phyloP scores from a whole-genome alignment of 768 basidiomycete species.

The Russula brevipes region DNA sequence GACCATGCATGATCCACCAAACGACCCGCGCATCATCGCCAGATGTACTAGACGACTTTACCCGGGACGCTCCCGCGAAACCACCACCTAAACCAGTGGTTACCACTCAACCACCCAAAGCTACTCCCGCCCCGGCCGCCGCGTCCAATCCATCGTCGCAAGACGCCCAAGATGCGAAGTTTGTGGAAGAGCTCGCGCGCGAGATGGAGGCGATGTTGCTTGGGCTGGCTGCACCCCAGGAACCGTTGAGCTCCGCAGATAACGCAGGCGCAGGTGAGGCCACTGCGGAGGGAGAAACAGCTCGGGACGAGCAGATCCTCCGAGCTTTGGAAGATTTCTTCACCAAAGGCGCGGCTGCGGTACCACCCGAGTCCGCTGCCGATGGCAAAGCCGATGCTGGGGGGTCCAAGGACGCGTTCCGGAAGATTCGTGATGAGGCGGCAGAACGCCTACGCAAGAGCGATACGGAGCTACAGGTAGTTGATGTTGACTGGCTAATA shows the following conservation, averaged over 20 bases:
- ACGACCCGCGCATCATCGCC: constrained; percentile 15
- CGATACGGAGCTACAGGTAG: constrained; percentile 51
- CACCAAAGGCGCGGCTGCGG: constrained; percentile 51
- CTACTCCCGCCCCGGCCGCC: constrained; percentile 22
- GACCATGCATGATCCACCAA: background rate
- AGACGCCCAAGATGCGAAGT: constrained; percentile 30
- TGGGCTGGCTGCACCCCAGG: constrained; percentile 33
- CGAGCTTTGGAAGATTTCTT: constrained; percentile 70
- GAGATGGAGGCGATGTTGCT: constrained; percentile 44
- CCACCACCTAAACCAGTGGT: constrained; percentile 21
- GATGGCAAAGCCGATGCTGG: constrained; percentile 17
- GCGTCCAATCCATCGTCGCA: constrained; percentile 21
- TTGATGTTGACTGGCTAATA: background rate
- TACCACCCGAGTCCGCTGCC: constrained; percentile 15
- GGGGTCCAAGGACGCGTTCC: constrained; percentile 45
- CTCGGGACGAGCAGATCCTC: constrained; percentile 41
- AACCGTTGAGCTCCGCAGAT: constrained; percentile 11
- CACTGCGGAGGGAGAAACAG: constrained; percentile 29
- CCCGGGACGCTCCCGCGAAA: constrained; percentile 25
- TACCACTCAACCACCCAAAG: constrained; percentile 22
- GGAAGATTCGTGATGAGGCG: constrained; percentile 62
- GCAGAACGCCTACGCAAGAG: constrained; percentile 70
- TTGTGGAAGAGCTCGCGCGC: constrained; percentile 38
- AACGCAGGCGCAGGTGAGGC: constrained; percentile 16
- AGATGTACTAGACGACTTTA: constrained; percentile 50